A percentile compares a stretch with the other conserved stretches of the same genome.
These are phyloP conservation scores for Naegleria lovaniensis DNA, from an alignment of 208 protist species.

Conservation along the genomic window DNA sequence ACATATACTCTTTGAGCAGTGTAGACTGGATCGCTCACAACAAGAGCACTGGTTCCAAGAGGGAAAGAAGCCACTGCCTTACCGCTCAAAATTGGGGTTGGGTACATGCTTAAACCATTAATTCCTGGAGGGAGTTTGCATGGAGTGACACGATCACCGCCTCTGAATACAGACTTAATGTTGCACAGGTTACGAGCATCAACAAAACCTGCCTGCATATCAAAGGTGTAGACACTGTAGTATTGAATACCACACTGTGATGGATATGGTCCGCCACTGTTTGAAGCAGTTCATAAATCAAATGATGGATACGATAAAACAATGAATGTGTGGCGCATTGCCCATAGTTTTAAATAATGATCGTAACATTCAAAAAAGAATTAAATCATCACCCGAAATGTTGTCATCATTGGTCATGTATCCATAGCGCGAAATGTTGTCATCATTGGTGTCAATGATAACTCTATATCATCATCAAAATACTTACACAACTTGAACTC, in stretches of 20 bases:
- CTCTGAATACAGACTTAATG: background rate
- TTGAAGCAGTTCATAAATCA: too few species aligned
- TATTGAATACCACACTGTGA: background rate
- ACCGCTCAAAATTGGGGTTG: background rate
- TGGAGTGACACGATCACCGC: background rate
- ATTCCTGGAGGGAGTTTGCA: background rate
- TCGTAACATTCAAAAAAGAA: too few species aligned
- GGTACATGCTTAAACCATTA: background rate
- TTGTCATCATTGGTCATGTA: too few species aligned
- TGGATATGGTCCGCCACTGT: too few species aligned
- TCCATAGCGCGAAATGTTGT: too few species aligned
- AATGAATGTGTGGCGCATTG: too few species aligned
- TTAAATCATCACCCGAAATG: too few species aligned
- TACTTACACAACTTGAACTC: background rate
- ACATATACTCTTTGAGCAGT: background rate
- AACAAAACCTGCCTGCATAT: background rate
- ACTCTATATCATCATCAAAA: too few species aligned
- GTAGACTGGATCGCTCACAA: background rate
- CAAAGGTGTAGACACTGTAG: background rate
- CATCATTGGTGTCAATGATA: too few species aligned
- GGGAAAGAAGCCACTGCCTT: background rate
- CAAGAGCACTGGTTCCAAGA: background rate
- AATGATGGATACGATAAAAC: too few species aligned
- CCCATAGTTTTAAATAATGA: too few species aligned
- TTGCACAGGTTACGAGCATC: background rate